Base-by-base conservation (phyloP, 345 rosid species). In the Leavenworthia alabamica region DNA sequence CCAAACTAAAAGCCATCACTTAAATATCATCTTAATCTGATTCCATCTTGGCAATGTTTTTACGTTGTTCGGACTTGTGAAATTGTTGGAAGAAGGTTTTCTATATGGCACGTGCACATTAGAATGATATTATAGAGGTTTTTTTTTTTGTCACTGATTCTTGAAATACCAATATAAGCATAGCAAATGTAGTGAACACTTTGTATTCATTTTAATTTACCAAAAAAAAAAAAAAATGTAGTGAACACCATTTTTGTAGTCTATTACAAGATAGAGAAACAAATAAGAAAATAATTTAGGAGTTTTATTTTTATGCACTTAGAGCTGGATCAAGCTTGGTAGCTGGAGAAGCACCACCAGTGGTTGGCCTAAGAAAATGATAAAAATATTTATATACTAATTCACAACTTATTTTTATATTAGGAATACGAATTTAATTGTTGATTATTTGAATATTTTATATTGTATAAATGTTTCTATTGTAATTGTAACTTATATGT, bases 51-150 rank as follows among this genome's bases (percentile, higher is more conserved):
- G 49, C 2, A 7, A 8, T 51, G 56, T 48, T 62, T 64, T 49
- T 79, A 79, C 81, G 80, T 79, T 17, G 53, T 47, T 43, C 57
- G 49, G 35, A 52, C 74, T 64, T 77, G 83, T 73, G 68, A 71
- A 70, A 81, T 79, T 60, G 74, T 77, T 29, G 83, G 89, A 55
- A 81, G 45, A 65, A 64, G 79, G 31, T 83, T 81, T 74, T 82
- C 86, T 28, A 81, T 83, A 62, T 83, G 89, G 56, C 89, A 81
- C 14, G 86, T 83, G 31, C 80, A 81, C 60, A 6, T 77, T 3
- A 77, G 10, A 67, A 69, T 64, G 65, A 73, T 3, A 48, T 77
- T 3, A 71, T 83, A 51, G 86, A 83, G 86, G 82, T 83, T 56
- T 61, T 56, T 35, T 43, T 13, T 39, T 10, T 42, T 42, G 13